Evolutionary conservation across 306 rosid genomes (phyloP), one percentile per base, ranked within the genome.

Genomic region (Astragalus membranaceus): DNA sequence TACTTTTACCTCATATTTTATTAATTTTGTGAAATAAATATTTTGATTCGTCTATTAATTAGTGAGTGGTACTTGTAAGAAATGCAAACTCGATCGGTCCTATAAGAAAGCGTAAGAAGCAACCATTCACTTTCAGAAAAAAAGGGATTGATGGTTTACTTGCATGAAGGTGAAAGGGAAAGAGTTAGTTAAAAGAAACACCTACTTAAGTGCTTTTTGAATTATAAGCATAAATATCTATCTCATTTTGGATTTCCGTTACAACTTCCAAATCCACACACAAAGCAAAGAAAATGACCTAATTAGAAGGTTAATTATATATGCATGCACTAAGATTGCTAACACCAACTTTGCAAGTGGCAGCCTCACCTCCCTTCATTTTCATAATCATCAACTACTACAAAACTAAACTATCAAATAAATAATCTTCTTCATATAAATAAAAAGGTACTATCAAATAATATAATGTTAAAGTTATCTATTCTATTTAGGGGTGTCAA

Each of bases 81-180:
- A 51, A 76, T 44, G 50, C n/a, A 59, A 75, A 42, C 60, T 26
- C 1, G 14, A 4, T 11, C 2, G 58, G 57, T 50, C 58, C n/a
- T 2, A 9, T 35, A 12, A 50, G 63, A 8, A 57, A 52, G 47
- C 58, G 14, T 39, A 70, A 0, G 63, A 75, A 74, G 75, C 49
- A 78, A 80, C n/a, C 75, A 75, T 67, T 73, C 78, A 46, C 71
- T 55, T 73, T 82, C 17, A 65, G 32, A 35, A 73, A 26, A 53
- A 52, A 65, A 41, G 43, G 1, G 53, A 17, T 64, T 70, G 63
- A 53, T 69, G 44, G 85, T 33, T 86, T 60, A 70, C 92, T 84
- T 82, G 84, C 49, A 63, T 66, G 76, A 39, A 74, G 74, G 89
- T 62, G 71, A 47, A 78, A 83, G 80, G 57, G 50, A 78, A 69